Evolutionary conservation across 345 rosid species (phyloP), one percentile per base, ranked within the genome.

Genomic region (Geranium brycei): DNA sequence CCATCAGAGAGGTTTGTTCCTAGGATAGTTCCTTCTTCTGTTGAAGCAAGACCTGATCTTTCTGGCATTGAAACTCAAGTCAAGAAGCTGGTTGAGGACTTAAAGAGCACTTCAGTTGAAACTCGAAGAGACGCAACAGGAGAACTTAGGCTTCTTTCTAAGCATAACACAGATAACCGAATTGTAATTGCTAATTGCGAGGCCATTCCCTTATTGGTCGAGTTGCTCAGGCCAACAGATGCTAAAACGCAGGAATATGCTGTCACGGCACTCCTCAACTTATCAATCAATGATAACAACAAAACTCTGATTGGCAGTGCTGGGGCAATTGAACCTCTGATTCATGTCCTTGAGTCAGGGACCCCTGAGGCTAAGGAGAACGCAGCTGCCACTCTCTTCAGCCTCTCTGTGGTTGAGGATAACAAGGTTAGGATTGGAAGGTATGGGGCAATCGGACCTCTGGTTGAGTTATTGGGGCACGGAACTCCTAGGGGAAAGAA

Each of bases 401-500:
- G 97, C 58, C 86, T 93, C 23, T 93, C 99, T 0, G 89, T 81
- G 30, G 78, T 87, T 1, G 91, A 87, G 79, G 91, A 88, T 66
- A 85, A 88, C 77, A 95, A 88, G 80, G 69, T 78, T 64, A 82
- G 67, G 79, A 95, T 95, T 57, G 95, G 92, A 68, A 69, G 89
- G 17, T 87, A 97, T 3, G 95, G 97, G 59, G 99, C 95, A 57
- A 76, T 95, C 17, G 76, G 73, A 62, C 97, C 99, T 14, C 88
- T 95, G 19, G 97, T 91, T 62, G 87, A 88, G 63, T 79, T 95
- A 60, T 73, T 95, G 61, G 90, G 91, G 55, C 78, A 82, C 63
- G 97, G 95, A 12, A 85, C 91, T 66, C 89, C 89, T 0, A 75
- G 87, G 66, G 99, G 95, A 3, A 95, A 91, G 82, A 88, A 84